A percentile compares a stretch with the other conserved stretches of the same genome.
These are phyloP conservation scores for Lepidium africanum DNA, from an alignment of 345 rosid species.

Conservation along the genomic window DNA sequence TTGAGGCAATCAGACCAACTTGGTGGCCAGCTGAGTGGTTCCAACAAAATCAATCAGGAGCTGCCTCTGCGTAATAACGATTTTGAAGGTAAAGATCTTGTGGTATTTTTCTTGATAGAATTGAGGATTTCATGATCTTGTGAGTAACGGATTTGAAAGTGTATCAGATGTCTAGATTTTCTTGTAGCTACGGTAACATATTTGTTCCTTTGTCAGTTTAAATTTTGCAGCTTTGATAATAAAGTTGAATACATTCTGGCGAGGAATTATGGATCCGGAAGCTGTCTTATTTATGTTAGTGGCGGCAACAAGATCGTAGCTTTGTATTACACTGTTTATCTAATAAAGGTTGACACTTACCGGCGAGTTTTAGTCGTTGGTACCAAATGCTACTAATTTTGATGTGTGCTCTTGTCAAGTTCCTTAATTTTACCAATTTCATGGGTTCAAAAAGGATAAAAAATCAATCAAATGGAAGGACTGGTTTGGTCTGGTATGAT, in stretches of 20 bases:
- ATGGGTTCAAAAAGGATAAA: too few species aligned
- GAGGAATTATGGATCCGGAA: background rate
- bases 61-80: slow-evolving; percentile 31
- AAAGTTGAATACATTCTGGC: background rate
- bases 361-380: background rate
- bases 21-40: slow-evolving; percentile 93
- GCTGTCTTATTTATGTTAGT: background rate
- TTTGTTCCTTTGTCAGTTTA: background rate
- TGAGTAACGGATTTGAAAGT: background rate
- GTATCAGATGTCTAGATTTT: background rate
- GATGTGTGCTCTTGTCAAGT: background rate
- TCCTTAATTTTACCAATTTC: too few species aligned
- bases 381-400: background rate
- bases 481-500: background rate
- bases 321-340: slow-evolving; percentile 9
- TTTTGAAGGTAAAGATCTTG: background rate
- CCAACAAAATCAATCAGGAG: slow-evolving; percentile 34
- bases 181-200: background rate
- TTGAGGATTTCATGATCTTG: background rate
- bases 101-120: background rate
- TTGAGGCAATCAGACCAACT: slow-evolving; percentile 54
- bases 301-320: slow-evolving; percentile 3
- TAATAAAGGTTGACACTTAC: slow-evolving; percentile 11
- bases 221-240: background rate
- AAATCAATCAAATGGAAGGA: background rate